phyloP scores from a whole-genome alignment of 148 eudicot species.

The Bassia scoparia region DNA sequence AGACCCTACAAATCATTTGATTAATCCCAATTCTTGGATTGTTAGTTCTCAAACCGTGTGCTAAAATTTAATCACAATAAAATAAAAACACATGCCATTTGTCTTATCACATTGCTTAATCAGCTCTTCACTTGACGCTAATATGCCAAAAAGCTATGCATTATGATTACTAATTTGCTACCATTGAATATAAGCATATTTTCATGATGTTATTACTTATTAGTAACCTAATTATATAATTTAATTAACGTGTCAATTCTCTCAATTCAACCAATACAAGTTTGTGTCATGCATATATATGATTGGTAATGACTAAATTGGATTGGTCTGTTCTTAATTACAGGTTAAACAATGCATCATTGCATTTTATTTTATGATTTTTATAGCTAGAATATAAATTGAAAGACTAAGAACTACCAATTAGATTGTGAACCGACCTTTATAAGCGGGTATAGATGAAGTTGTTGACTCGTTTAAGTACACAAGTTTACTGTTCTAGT shows the following conservation, averaged over 20 bases:
- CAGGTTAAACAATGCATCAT: background rate
- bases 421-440: too few relatives aligned
- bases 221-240: too few relatives aligned
- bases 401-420: too few relatives aligned
- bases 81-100: background rate
- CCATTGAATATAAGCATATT: background rate
- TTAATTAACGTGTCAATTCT: conserved; percentile 4
- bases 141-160: background rate
- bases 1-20: background rate
- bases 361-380: too few relatives aligned
- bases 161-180: conserved; percentile 1
- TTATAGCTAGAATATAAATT: too few relatives aligned
- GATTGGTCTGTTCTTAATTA: background rate
- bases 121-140: background rate
- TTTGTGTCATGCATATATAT: background rate
- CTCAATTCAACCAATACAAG: background rate
- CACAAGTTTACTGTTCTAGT: too few relatives aligned
- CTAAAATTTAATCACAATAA: background rate
- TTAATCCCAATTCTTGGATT: background rate
- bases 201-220: conserved; percentile 6
- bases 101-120: background rate
- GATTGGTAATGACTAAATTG: background rate
- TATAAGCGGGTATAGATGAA: too few relatives aligned
- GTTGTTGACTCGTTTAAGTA: too few relatives aligned
- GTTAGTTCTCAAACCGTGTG: background rate